Evolutionary conservation across 2,329 filamentous ascomycete genomes (phyloP), one percentile per base, ranked within the genome.

Genomic region (Cytospora chrysosperma): DNA sequence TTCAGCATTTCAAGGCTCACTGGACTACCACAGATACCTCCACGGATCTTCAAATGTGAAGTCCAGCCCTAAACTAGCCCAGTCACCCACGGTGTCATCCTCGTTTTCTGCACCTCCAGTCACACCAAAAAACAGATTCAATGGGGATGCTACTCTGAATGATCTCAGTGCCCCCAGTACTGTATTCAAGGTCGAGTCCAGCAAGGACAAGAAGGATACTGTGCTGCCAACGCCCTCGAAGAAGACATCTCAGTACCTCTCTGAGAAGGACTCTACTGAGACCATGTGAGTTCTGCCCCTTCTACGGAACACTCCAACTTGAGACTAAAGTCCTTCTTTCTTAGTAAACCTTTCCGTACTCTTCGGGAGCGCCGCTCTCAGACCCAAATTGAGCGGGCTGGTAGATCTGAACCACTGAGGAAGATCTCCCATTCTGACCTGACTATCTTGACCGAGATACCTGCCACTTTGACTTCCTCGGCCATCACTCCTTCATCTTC

Each of bases 1-100:
- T 13, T 21, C 56, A 49, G 47, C 26, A n/a, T 43, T 56, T 7
- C 43, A 56, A 5, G 56, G 56, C 4, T 61, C 57, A 17, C n/a
- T 63, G 5, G 63, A 65, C 24, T 65, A 65, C 34, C 63, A 65
- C 28, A 47, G 40, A 12, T 65, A 59, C 19, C 50, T 63, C 8
- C 56, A 53, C 17, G 34, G 43, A 2, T 37, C 51, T 50, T 60
- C 56, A 15, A 52, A 34, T 4, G 32, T 34, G 12, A 34, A 40
- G 9, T 9, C 26, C 4, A 43, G 56, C 8, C 27, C 43, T 30
- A 30, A 43, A 7, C 19, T 19, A 10, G 6, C 32, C 19, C 24
- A 30, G 30, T 27, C 37, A 9, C 28, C 24, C 17, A 51, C 27
- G 17, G 6, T 7, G 7, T 34, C 21, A 12, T 47, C 55, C 12